Evolutionary conservation across 2,329 filamentous ascomycete species (phyloP).

Genomic region (Simplicillium sp.): DNA sequence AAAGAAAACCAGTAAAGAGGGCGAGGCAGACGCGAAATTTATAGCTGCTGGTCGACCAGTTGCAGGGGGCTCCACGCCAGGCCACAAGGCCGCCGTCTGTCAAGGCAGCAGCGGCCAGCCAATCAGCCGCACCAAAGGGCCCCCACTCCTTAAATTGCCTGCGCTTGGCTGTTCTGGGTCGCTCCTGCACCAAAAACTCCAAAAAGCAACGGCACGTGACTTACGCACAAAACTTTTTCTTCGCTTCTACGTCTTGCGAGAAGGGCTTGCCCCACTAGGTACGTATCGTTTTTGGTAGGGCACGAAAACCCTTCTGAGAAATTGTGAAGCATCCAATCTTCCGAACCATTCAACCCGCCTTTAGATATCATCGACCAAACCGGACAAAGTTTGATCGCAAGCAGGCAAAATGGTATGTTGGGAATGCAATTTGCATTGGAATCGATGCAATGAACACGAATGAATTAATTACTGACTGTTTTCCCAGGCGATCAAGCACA

Average conservation of each 20-base stretch:
- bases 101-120: conserved; percentile 7
- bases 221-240: conserved; percentile 13
- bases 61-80: conserved; percentile 10
- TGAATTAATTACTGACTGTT: conserved; percentile 19
- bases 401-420: conserved; percentile 22
- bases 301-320: conserved; percentile 32
- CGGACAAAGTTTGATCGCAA: conserved; percentile 40
- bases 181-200: not conserved
- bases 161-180: too few relatives aligned
- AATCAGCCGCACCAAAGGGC: conserved; percentile 6
- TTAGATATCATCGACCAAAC: conserved; percentile 26
- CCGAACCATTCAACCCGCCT: conserved; percentile 26
- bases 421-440: not conserved
- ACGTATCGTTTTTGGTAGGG: conserved; percentile 24
- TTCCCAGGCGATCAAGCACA: conserved; percentile 93
- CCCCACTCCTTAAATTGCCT: not conserved
- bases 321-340: conserved; percentile 28
- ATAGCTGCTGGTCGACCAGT: conserved; percentile 16
- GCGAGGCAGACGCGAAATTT: conserved; percentile 13
- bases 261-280: conserved; percentile 18
- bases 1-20: conserved; percentile 14
- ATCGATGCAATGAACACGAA: conserved; percentile 1
- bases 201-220: conserved; percentile 9
- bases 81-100: conserved; percentile 6
- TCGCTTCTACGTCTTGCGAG: conserved; percentile 5